These are phyloP conservation scores for Rasamsonia emersonii DNA, from an alignment of 2,329 filamentous ascomycete species.

Conservation along the genomic window DNA sequence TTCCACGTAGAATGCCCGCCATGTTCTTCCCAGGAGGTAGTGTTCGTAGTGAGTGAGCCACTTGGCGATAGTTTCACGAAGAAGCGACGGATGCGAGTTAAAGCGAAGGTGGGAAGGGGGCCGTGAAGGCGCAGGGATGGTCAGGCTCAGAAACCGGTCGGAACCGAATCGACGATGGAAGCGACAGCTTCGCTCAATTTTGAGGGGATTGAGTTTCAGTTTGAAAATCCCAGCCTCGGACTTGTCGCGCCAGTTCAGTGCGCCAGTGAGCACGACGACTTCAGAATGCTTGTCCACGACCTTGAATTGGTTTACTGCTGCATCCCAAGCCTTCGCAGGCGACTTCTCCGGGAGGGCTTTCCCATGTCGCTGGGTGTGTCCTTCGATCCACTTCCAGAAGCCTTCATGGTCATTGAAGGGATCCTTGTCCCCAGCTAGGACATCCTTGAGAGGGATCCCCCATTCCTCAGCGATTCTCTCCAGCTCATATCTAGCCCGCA, in stretches of 20 bases:
- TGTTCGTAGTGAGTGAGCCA: constrained; percentile 35
- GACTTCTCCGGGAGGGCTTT: constrained; percentile 24
- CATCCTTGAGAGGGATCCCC: constrained; percentile 17
- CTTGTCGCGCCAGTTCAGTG: constrained; percentile 29
- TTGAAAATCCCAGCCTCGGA: constrained; percentile 27
- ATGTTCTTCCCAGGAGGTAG: constrained; percentile 33
- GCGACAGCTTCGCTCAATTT: constrained; percentile 35
- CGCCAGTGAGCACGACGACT: constrained; percentile 32
- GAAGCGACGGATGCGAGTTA: constrained; percentile 14
- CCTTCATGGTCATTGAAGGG: constrained; percentile 18
- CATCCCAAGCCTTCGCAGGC: constrained; percentile 24
- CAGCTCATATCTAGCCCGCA: constrained; percentile 31
- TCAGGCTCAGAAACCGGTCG: constrained; percentile 38
- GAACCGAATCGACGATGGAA: constrained; percentile 39
- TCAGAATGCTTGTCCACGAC: constrained; percentile 24
- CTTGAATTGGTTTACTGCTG: constrained; percentile 23
- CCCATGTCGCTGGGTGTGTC: constrained; percentile 15
- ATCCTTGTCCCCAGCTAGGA: constrained; percentile 20
- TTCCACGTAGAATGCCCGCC: constrained; percentile 38
- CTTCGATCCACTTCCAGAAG: constrained; percentile 26
- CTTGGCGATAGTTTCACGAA: constrained; percentile 26
- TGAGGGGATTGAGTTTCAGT: constrained; percentile 33
- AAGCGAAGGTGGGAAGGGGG: constrained; percentile 19
- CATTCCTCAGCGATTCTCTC: constrained; percentile 26
- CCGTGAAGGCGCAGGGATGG: constrained; percentile 23